Conservation (phyloP, 2,329 filamentous ascomycete genomes). For the Cercospora citrullina region DNA sequence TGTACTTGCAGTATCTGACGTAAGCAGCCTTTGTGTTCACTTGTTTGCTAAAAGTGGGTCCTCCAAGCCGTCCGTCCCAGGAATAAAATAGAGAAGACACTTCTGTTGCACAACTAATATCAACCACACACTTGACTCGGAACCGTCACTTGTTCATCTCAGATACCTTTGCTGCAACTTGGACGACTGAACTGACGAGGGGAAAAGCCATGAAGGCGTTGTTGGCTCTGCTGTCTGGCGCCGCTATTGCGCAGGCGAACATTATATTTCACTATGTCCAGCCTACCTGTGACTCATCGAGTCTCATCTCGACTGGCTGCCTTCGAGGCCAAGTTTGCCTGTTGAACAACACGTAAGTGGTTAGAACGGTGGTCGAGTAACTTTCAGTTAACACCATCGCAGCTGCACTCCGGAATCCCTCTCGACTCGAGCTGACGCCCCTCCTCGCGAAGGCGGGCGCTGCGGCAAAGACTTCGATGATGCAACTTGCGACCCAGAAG, state of each 20-base stretch:
- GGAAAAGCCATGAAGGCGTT: not conserved
- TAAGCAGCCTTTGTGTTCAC: not conserved
- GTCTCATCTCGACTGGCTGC: constrained; percentile 35
- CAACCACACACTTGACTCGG: not conserved
- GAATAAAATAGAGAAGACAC: not conserved
- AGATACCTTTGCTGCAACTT: not conserved
- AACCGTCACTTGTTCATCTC: not conserved
- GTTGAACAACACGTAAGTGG: constrained; percentile 38
- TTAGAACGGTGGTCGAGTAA: too few species aligned
- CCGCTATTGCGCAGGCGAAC: constrained; percentile 41
- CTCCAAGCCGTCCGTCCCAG: not conserved
- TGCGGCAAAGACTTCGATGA: constrained; percentile 44
- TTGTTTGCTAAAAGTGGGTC: not conserved
- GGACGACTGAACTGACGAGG: not conserved
- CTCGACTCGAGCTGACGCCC: constrained; percentile 1
- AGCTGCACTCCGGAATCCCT: not conserved
- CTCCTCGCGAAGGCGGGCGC: constrained; percentile 40
- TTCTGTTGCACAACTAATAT: not conserved
- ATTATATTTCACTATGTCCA: constrained; percentile 52
- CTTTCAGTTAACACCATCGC: not conserved
- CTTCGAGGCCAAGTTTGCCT: constrained; percentile 43
- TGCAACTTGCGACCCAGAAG: constrained; percentile 44
- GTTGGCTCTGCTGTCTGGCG: not conserved
- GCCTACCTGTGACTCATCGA: constrained; percentile 43
- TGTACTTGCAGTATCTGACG: not conserved